These are phyloP conservation scores for Dactylis glomerata DNA, from an alignment of 176 grass and related monocot species.

Conservation along the genomic window DNA sequence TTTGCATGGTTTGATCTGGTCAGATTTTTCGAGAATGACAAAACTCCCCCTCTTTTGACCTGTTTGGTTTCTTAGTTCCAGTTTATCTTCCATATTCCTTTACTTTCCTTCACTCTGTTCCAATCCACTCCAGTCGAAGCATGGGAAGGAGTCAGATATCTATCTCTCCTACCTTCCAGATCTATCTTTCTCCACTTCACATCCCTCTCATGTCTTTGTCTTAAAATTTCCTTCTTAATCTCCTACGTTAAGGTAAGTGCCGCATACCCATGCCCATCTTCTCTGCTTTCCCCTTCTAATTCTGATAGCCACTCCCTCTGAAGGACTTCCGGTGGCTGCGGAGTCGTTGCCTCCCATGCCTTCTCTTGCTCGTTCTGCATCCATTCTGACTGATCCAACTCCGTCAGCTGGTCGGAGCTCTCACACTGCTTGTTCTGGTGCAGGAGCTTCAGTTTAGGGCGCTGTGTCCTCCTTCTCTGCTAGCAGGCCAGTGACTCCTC, in stretches of 20 bases:
- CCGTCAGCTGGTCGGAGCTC: not conserved
- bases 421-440: not conserved
- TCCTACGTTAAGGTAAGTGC: not conserved
- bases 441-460: not conserved
- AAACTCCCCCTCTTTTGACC: not conserved
- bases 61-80: constrained; percentile 1
- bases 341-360: not conserved
- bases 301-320: not conserved
- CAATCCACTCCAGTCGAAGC: not conserved
- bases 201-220: not conserved
- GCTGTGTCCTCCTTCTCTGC: not conserved
- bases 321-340: not conserved
- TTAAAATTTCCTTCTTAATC: not conserved
- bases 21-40: not conserved
- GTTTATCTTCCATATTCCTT: not conserved
- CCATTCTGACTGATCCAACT: not conserved
- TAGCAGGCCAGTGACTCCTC: not conserved
- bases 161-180: not conserved
- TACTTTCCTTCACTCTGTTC: not conserved
- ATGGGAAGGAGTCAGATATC: not conserved
- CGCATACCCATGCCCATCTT: not conserved
- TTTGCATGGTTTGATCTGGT: not conserved
- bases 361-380: not conserved
- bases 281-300: not conserved
- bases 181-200: not conserved